Base-by-base conservation (phyloP, 2,329 filamentous ascomycete species). In the Cadophora sp. region DNA sequence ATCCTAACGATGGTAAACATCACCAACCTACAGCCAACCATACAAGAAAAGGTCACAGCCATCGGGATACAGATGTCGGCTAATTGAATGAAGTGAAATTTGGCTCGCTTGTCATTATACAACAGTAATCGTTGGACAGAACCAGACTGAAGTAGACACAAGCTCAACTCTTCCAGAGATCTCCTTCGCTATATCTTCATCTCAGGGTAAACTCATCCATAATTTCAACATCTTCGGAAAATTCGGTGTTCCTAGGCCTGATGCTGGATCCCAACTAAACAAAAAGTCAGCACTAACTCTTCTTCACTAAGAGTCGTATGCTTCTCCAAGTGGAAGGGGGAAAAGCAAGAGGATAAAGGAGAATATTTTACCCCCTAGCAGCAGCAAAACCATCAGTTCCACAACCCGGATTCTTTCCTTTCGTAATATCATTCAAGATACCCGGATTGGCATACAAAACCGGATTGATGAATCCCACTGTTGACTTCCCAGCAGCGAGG, bases 401-500 rank as follows among this genome's bases (percentile, higher is more conserved):
- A 68, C 80, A 82, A 2, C 80, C 80, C 22, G 74, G 72, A 30
- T 78, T 80, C 27, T 76, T 77, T 9, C 80, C 80, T 1, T 62
- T 62, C 0, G 74, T 78, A 20, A 82, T 77, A 71, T 27, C 76
- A 75, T 66, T 76, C 73, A 67, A 71, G 71, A 60, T 72, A 70
- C 43, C 70, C 1, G 74, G 65, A 24, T 72, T 71, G 1, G 72
- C 68, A 67, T 81, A 82, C 45, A 81, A 61, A 73, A 77, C 78
- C 5, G 80, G 80, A 71, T 82, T 82, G 45, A 82, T 65, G 68
- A 81, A 82, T 8, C 80, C 80, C 1, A 82, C 71, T 0, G 77
- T 70, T 4, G 70, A 72, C 74, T 84, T 83, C 3, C 84, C 84
- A n/a, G 78, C 79, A 0, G 82, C 79, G 11, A 89, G 75, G 27